phyloP scores from a whole-genome alignment of 1,284 basidiomycete species.

The Ganoderma meredithae region DNA sequence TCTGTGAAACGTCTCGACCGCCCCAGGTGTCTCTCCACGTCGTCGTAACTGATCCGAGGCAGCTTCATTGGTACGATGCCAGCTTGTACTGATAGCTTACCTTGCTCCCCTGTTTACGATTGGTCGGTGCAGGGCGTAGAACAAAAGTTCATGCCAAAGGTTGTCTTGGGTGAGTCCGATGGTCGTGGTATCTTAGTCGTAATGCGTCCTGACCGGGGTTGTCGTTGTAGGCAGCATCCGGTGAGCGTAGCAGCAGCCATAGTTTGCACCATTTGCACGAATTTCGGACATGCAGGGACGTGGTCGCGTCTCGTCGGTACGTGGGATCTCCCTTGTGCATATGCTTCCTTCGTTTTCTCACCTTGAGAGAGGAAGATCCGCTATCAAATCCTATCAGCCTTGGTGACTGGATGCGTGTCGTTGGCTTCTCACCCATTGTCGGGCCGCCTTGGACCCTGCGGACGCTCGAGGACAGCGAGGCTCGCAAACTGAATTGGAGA shows the following conservation, averaged over 20 bases:
- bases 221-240: neutral
- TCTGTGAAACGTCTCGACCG: neutral
- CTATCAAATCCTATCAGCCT: constrained; percentile 4
- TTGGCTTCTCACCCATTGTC: constrained; percentile 24
- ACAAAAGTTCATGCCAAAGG: neutral
- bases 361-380: constrained; percentile 1
- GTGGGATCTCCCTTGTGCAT: constrained; percentile 1
- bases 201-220: constrained; percentile 10
- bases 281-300: neutral
- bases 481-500: constrained; percentile 23
- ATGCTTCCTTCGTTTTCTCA: neutral
- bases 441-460: constrained; percentile 23
- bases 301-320: neutral
- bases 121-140: neutral
- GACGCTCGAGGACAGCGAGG: constrained; percentile 5
- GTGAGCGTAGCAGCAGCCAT: neutral
- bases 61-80: neutral
- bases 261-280: constrained; percentile 8
- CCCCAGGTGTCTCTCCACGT: neutral
- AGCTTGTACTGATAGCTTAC: neutral
- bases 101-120: neutral
- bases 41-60: neutral
- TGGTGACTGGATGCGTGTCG: neutral
- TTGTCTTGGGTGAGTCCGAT: constrained; percentile 7
- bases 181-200: constrained; percentile 3